Percentiles rank a stretch among this genome's conserved stretches.
phyloP scores from a whole-genome alignment of 345 rosid genomes.

The Microcos paniculata region DNA sequence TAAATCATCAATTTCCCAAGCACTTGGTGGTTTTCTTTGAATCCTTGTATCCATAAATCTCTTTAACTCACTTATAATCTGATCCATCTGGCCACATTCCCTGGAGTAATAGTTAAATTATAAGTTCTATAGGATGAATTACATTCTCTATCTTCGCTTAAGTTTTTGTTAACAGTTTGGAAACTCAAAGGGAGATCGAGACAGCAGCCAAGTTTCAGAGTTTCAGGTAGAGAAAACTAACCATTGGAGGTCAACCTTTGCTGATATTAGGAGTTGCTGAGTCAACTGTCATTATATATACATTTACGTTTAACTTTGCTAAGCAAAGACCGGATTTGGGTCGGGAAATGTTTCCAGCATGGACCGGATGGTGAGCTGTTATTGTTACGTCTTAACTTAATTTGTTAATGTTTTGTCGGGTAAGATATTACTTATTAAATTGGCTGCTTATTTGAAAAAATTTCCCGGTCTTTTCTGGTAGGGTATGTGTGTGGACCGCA shows the following conservation, averaged over 20 bases:
- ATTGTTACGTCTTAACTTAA: background rate
- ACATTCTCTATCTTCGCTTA: constrained; percentile 11
- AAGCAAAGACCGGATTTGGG: constrained; percentile 85
- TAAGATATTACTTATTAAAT: too few relatives aligned
- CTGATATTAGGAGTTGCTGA: too few relatives aligned
- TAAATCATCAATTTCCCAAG: too few relatives aligned
- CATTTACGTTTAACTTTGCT: constrained; percentile 92
- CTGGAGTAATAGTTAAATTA: background rate
- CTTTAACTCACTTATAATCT: background rate
- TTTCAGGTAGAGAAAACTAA: background rate
- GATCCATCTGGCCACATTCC: constrained; percentile 3
- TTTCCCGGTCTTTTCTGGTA: constrained; percentile 24
- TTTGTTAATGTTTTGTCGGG: too few relatives aligned
- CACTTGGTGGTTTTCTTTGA: background rate
- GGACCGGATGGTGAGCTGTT: constrained; percentile 81
- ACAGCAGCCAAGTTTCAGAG: background rate
- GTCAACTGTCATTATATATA: constrained; percentile 93
- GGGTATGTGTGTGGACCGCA: constrained; percentile 99
- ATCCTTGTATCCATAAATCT: constrained; percentile 5
- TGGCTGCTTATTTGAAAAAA: constrained; percentile 2
- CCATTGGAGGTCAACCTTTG: constrained; percentile 95
- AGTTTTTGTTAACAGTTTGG: background rate
- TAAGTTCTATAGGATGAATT: background rate
- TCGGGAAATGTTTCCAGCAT: constrained; percentile 74
- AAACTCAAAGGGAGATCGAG: background rate